Percentiles rank a stretch among this genome's conserved stretches.
phyloP scores from a whole-genome alignment of 1,139 yeast genomes.

The Yamadazyma blattariae region DNA sequence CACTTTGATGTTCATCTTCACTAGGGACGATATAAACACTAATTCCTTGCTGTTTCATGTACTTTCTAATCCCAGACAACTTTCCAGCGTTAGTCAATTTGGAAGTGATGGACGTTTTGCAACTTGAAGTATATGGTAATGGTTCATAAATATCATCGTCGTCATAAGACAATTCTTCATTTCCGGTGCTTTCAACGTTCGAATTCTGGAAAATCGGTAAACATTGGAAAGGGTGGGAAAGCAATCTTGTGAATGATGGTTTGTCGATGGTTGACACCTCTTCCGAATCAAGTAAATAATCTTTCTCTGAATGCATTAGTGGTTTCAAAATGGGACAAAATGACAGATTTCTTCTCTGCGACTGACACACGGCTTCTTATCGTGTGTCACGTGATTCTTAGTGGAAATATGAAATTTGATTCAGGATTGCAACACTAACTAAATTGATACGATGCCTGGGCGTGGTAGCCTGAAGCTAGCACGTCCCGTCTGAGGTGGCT shows the following conservation, averaged over 20 bases:
- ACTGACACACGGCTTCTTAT: no score
- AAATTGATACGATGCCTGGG: no score
- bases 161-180: constrained; percentile 17
- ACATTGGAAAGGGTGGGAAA: constrained; percentile 24
- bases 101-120: constrained; percentile 4
- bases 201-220: constrained; percentile 18
- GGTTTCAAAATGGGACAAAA: no score
- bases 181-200: constrained; percentile 9
- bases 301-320: no score
- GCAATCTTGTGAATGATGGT: constrained; percentile 21
- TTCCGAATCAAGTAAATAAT: constrained; percentile 7
- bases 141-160: constrained; percentile 26
- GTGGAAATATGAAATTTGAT: no score
- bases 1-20: constrained; percentile 61
- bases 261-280: constrained; percentile 20
- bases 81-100: constrained; percentile 17
- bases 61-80: constrained; percentile 30
- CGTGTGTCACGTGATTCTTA: no score
- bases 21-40: constrained; percentile 56
- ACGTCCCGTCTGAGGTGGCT: no score
- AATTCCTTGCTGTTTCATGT: constrained; percentile 40
- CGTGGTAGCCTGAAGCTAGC: no score
- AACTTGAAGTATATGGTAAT: constrained; percentile 21
- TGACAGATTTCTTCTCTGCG: no score
- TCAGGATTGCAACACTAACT: no score